Base-by-base conservation (phyloP, 2,329 filamentous ascomycete genomes). In the Verticillium zaregamsianum region DNA sequence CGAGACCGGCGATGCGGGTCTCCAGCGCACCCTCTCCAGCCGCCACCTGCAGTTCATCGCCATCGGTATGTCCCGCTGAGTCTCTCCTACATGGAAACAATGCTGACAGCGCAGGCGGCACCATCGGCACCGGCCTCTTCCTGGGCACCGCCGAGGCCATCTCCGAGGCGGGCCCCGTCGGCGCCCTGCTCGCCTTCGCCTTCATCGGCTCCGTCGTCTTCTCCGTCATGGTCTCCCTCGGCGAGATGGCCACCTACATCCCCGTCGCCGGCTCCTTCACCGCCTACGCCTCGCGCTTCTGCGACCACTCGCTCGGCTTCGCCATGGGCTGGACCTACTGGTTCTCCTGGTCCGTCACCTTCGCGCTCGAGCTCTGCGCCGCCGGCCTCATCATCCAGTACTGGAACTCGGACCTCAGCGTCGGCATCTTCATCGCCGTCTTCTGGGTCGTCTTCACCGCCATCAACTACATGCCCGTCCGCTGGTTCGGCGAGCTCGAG, bases 281-380 rank as follows among this genome's bases (percentile, higher is more conserved):
- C 33, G 83, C 87, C 52, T 94, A 93, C 68, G 90, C 90, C 25
- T 83, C 86, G 45, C 88, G 91, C 20, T 92, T 94, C 68, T 82
- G 92, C 65, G 87, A 91, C 69, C 87, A 86, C 12, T 87, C 87
- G 61, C 78, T 92, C 57, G 90, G 89, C 8, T 93, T 93, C 68
- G 83, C 90, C 23, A 90, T 93, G 82, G 90, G 91, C 23, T 93
- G 90, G 90, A 87, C 91, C 63, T 93, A 93, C 75, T 93, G 89
- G 88, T 92, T 92, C 70, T 88, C 84, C 40, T 93, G 88, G 89
- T 82, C 86, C 20, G 86, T 89, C 62, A 92, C 90, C 0, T 90
- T 86, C 67, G 89, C 89, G 0, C 82, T 92, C 9, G 90, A 93
- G 70, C 79, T 93, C 45, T 90, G 86, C 0, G 88, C 89, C 0